These are phyloP conservation scores for Nyctanthes arbortristis DNA, from an alignment of 257 asterid genomes.

Conservation along the genomic window DNA sequence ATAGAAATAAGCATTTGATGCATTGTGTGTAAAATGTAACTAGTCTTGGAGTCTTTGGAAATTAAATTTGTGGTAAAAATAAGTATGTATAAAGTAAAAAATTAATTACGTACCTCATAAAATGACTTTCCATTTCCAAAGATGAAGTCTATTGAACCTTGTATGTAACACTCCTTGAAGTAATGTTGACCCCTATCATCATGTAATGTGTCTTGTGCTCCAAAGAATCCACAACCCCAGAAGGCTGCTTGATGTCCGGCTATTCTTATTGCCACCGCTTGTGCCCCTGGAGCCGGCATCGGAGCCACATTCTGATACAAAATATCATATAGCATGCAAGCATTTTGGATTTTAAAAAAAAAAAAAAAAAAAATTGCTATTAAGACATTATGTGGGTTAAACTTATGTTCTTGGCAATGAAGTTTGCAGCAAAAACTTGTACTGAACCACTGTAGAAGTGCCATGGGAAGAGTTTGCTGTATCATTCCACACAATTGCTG, in stretches of 20 bases:
- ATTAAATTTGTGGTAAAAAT: no score
- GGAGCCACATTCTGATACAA: conserved; percentile 79
- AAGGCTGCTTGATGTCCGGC: conserved; percentile 79
- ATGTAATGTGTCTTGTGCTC: conserved; percentile 91
- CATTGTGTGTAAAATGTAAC: no score
- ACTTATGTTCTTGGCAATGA: conserved; percentile 83
- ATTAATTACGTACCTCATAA: conserved; percentile 57
- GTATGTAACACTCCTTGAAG: conserved; percentile 86
- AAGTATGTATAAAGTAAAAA: not conserved
- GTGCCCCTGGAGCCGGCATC: conserved; percentile 83
- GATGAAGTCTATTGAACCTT: conserved; percentile 93
- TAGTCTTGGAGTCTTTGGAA: no score
- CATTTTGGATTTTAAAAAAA: no score
- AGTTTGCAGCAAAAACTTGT: conserved; percentile 80
- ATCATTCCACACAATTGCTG: conserved; percentile 89
- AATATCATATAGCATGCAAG: not conserved
- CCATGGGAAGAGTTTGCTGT: conserved; percentile 83
- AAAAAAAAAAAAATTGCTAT: no score
- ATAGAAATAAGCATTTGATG: no score
- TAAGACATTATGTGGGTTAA: no score
- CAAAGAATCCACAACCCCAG: conserved; percentile 96
- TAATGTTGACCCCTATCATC: conserved; percentile 94
- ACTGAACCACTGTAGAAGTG: conserved; percentile 83
- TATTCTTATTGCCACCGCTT: conserved; percentile 85
- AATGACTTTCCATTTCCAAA: conserved; percentile 85